Evolutionary conservation across 2,329 filamentous ascomycete genomes (phyloP).

Genomic region (Curvularia spicifera): DNA sequence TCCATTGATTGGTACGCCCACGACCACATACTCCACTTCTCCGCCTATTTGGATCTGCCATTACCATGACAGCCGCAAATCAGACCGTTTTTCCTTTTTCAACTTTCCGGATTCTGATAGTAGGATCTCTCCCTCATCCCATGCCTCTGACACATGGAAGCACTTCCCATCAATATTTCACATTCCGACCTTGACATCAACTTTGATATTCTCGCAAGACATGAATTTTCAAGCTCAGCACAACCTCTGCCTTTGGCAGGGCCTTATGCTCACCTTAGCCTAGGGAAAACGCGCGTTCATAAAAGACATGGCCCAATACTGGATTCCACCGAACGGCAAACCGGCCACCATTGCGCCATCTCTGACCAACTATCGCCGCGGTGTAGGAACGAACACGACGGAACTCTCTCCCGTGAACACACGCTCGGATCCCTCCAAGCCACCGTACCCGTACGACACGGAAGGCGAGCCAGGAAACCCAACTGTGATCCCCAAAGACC

Average conservation of each 20-base stretch:
- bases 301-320: constrained; percentile 96
- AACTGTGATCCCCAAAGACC: constrained; percentile 77
- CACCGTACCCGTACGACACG: constrained; percentile 66
- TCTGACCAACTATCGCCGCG: constrained; percentile 65
- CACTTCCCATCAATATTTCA: no score
- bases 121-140: not conserved
- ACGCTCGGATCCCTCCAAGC: constrained; percentile 30
- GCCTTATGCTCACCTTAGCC: constrained; percentile 28
- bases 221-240: not conserved
- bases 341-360: constrained; percentile 77
- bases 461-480: constrained; percentile 74
- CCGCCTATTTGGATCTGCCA: not conserved
- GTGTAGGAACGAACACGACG: constrained; percentile 62
- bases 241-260: not conserved
- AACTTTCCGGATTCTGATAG: not conserved
- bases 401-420: constrained; percentile 45
- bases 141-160: not conserved
- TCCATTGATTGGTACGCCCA: not conserved
- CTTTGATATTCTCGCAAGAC: not conserved
- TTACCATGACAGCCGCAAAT: not conserved
- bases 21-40: not conserved
- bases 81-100: not conserved
- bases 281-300: constrained; percentile 94
- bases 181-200: not conserved
- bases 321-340: constrained; percentile 76